A percentile compares a stretch with the other conserved stretches of the same genome.
phyloP scores from a whole-genome alignment of 352 stramenopile species.

The Achlya hypogyna region DNA sequence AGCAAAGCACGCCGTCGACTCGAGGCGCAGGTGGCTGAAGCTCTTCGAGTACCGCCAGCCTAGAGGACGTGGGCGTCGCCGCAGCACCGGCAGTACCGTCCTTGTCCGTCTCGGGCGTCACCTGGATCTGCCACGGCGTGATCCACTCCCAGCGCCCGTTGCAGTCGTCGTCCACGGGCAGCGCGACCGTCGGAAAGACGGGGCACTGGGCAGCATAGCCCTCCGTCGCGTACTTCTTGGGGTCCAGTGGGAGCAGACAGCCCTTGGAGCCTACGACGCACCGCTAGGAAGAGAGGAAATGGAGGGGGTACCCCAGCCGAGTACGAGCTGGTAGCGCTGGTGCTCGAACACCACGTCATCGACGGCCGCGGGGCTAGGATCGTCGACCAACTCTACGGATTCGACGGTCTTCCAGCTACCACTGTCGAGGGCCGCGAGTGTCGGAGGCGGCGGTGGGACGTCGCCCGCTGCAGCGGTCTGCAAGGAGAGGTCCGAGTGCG shows the following conservation, averaged over 20 bases:
- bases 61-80: not conserved
- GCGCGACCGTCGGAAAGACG: conserved; percentile 44
- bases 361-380: not conserved
- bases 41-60: conserved; percentile 59
- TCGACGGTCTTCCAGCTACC: not conserved
- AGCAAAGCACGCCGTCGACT: not conserved
- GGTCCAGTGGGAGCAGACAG: conserved; percentile 59
- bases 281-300: not conserved
- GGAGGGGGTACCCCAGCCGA: conserved; percentile 37
- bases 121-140: conserved; percentile 60
- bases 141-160: conserved; percentile 47
- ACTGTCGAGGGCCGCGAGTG: not conserved
- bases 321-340: conserved; percentile 56
- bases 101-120: not conserved
- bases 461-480: not conserved
- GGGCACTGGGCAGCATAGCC: conserved; percentile 24
- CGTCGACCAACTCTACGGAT: not conserved
- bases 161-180: conserved; percentile 25
- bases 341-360: conserved; percentile 59
- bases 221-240: conserved; percentile 51
- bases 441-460: not conserved
- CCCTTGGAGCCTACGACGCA: conserved; percentile 37
- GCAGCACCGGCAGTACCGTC: not conserved
- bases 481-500: conserved; percentile 16
- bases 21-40: conserved; percentile 40